Conservation (phyloP, 441 rosid species). For the Bocquillonia castaneifolia region DNA sequence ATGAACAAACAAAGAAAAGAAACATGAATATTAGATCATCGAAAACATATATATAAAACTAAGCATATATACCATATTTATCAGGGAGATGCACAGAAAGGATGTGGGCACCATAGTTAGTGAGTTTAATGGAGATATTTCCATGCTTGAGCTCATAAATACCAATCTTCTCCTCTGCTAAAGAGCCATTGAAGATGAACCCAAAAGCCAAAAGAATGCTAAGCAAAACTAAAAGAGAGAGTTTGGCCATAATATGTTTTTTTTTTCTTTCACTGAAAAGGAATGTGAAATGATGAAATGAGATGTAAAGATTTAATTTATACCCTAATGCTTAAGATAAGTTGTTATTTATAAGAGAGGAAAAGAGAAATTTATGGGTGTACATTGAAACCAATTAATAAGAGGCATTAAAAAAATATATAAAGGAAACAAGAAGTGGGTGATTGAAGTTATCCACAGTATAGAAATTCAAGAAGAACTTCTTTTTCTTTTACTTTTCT, state of each 20-base stretch:
- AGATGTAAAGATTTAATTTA: background rate
- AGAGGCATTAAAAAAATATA: too few species aligned
- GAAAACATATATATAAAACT: background rate
- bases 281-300: background rate
- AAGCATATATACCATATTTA: conserved; percentile 52
- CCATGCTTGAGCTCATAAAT: conserved; percentile 69
- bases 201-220: conserved; percentile 30
- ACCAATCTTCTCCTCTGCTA: conserved; percentile 29
- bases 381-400: background rate
- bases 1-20: background rate
- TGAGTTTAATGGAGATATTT: conserved; percentile 50
- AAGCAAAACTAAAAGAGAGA: conserved; percentile 27
- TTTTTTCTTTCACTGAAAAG: background rate
- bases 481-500: too few species aligned
- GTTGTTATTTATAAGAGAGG: background rate
- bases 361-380: background rate
- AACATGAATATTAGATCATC: too few species aligned
- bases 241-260: conserved; percentile 36
- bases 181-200: conserved; percentile 25
- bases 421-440: background rate
- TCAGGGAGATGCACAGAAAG: conserved; percentile 65
- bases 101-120: conserved; percentile 83
- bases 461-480: background rate
- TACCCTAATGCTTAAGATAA: background rate
- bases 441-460: background rate